Evolutionary conservation across 2,329 filamentous ascomycete species (phyloP), one percentile per base, ranked within the genome.

Genomic region (Fusarium pseudoanthophilum): DNA sequence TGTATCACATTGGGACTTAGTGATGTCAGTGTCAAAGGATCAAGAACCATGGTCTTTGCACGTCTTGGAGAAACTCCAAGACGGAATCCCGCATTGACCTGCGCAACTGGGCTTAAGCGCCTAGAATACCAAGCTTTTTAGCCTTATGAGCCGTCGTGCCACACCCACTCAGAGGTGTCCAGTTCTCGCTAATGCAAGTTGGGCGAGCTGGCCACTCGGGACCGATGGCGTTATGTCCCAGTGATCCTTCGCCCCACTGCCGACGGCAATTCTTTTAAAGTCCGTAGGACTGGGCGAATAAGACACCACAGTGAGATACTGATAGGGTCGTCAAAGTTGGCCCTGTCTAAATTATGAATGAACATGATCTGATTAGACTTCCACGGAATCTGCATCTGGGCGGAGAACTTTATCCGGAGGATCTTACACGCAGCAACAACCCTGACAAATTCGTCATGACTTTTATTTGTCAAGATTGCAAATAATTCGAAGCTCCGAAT

Each of bases 291-390:
- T 10, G 0, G 2, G 4, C 34, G 3, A 53, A 39, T 39, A 1
- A 18, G 13, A 28, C 30, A 5, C 18, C 5, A 5, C 3, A 21
- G 7, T 13, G 6, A 53, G 24, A n/a, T 39, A 39, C n/a, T 21
- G 34, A 39, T 39, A 53, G 10, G 32, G 16, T 28, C 49, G n/a
- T 20, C 13, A 11, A 37, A 20, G 3, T 3, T 52, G 49, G 18
- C 13, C 11, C 5, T 20, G 24, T 4, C 11, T 4, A 45, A 11
- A 45, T 26, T 14, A 26, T 9, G 16, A 28, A 10, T 4, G 14
- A 53, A 39, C 10, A 32, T 56, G 39, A 43, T 56, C 37, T 56
- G 53, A 56, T 53, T 53, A 53, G 34, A 28, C 24, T 39, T 39
- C 20, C 10, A 7, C 14, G 18, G 20, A 53, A 16, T 28, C 34